These are phyloP conservation scores for Lathyrus sativus DNA, from an alignment of 306 rosid species.

Conservation along the genomic window DNA sequence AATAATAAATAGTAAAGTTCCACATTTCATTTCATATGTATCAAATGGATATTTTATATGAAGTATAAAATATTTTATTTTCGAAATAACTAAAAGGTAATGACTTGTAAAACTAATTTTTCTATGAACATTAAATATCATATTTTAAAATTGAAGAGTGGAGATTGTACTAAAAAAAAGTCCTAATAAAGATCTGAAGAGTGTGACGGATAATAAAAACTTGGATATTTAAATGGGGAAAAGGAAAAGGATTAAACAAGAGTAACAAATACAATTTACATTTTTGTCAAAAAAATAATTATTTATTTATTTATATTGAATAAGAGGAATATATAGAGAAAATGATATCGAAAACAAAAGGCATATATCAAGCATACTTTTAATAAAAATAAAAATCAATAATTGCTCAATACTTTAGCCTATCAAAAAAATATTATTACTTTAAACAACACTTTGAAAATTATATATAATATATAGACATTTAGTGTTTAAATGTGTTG, in stretches of 20 bases:
- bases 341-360: constrained; percentile 13
- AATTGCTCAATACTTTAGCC: constrained; percentile 1
- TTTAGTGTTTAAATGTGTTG: neutral
- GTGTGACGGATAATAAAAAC: neutral
- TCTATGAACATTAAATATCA: neutral
- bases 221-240: neutral
- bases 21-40: neutral
- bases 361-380: neutral
- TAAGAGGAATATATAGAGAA: neutral
- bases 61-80: neutral
- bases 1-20: neutral
- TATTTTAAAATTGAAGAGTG: neutral
- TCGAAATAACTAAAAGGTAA: neutral
- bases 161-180: neutral
- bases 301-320: neutral
- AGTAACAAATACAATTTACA: neutral
- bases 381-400: constrained; percentile 3
- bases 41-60: neutral
- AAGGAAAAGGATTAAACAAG: neutral
- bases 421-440: neutral
- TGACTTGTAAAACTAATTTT: neutral
- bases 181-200: neutral
- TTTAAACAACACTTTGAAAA: constrained; percentile 2
- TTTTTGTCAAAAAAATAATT: neutral
- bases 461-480: neutral